Percentiles rank a stretch among this genome's conserved stretches.
Evolutionary conservation across 2,329 filamentous ascomycete genomes (phyloP).

Genomic region (Rutstroemia sp.): DNA sequence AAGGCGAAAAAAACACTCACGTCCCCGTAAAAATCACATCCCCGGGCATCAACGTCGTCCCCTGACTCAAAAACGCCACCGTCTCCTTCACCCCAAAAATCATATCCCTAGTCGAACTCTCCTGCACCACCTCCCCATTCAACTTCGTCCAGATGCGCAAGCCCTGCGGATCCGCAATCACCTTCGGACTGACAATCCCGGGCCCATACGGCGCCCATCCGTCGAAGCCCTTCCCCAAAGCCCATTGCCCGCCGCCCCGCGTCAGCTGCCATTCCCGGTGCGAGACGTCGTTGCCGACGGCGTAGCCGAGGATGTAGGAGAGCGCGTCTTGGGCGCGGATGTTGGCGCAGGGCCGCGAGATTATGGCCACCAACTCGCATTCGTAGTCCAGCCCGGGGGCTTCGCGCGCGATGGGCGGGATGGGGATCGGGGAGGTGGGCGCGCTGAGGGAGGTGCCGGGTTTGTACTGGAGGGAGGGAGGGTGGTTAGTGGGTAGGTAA

Average conservation of each 20-base stretch:
- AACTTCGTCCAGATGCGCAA: conserved; percentile 50
- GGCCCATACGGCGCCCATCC: conserved; percentile 69
- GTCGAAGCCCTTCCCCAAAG: conserved; percentile 66
- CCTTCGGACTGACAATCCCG: conserved; percentile 52
- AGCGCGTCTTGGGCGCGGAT: conserved; percentile 59
- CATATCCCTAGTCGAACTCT: conserved; percentile 52
- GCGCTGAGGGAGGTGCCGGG: conserved; percentile 59
- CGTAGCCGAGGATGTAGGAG: conserved; percentile 68
- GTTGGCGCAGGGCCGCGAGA: conserved; percentile 59
- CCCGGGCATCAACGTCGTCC: conserved; percentile 55
- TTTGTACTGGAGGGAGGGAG: conserved; percentile 42
- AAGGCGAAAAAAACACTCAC: background rate
- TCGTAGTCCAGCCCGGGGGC: conserved; percentile 68
- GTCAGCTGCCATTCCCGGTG: conserved; percentile 71
- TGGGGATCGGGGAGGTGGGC: conserved; percentile 57
- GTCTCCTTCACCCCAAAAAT: conserved; percentile 55
- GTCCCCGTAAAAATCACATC: conserved; percentile 63
- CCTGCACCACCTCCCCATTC: conserved; percentile 51
- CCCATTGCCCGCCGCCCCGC: conserved; percentile 62
- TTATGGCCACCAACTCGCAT: conserved; percentile 68
- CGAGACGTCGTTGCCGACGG: conserved; percentile 72
- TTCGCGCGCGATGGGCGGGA: conserved; percentile 59
- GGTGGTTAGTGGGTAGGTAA: background rate
- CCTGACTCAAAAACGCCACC: conserved; percentile 52
- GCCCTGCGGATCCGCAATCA: conserved; percentile 51